Evolutionary conservation across 352 stramenopile species (phyloP).

Genomic region (Globisporangium irregulare): DNA sequence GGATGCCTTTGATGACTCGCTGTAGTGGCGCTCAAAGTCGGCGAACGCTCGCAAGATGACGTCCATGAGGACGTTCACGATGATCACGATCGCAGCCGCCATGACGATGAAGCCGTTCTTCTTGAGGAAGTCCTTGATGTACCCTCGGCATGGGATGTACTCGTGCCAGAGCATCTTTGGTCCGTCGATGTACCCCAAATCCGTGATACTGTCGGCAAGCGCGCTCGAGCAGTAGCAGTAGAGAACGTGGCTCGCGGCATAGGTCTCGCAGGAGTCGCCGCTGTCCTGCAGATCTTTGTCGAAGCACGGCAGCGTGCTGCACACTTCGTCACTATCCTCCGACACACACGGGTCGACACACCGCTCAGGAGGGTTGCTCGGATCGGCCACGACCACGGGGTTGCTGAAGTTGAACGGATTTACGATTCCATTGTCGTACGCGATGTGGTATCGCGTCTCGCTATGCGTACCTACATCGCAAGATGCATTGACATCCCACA

Average conservation of each 20-base stretch:
- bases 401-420: constrained; percentile 33
- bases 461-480: constrained; percentile 25
- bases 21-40: constrained; percentile 69
- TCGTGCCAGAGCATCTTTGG: constrained; percentile 49
- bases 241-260: constrained; percentile 53
- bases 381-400: constrained; percentile 2
- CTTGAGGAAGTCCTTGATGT: constrained; percentile 61
- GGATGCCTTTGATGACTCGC: constrained; percentile 76
- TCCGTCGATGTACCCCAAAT: constrained; percentile 49
- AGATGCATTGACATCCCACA: constrained; percentile 49
- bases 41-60: constrained; percentile 63
- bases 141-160: constrained; percentile 52
- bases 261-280: constrained; percentile 52
- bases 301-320: constrained; percentile 68
- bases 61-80: constrained; percentile 79
- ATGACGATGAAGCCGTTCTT: constrained; percentile 71
- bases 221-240: constrained; percentile 71
- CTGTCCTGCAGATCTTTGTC: constrained; percentile 31
- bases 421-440: constrained; percentile 60
- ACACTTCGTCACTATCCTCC: constrained; percentile 43
- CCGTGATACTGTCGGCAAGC: constrained; percentile 40
- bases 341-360: constrained; percentile 66
- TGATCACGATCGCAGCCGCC: constrained; percentile 59
- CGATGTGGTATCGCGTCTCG: constrained; percentile 48
- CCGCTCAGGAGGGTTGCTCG: constrained; percentile 21